A percentile compares a stretch with the other conserved stretches of the same genome.
Conservation (phyloP, 768 basidiomycete genomes). For the Dentipellis sp. region DNA sequence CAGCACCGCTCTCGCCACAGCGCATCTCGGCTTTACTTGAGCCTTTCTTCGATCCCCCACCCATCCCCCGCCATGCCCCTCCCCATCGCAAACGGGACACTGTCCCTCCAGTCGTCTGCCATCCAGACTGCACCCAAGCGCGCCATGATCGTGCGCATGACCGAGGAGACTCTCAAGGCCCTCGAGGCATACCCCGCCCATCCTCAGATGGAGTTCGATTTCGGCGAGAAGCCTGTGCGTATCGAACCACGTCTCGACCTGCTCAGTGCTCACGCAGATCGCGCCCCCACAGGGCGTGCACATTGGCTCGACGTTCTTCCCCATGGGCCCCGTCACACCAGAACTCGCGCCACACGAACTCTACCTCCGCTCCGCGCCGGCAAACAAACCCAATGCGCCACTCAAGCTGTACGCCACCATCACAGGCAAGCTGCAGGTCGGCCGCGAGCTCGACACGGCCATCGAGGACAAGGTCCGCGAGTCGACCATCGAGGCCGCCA, state of each 20-base stretch:
- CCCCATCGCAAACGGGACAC: slow-evolving; percentile 36
- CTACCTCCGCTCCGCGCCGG: slow-evolving; percentile 55
- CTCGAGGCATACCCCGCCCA: slow-evolving; percentile 40
- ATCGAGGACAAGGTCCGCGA: slow-evolving; percentile 35
- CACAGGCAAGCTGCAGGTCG: slow-evolving; percentile 61
- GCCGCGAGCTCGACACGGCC: slow-evolving; percentile 42
- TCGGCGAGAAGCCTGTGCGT: slow-evolving; percentile 52
- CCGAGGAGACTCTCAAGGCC: slow-evolving; percentile 62
- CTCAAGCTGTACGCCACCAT: slow-evolving; percentile 70
- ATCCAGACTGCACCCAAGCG: slow-evolving; percentile 54
- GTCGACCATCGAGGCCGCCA: slow-evolving; percentile 27
- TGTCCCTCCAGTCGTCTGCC: slow-evolving; percentile 50
- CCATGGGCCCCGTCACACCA: slow-evolving; percentile 40
- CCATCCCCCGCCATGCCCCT: slow-evolving; percentile 46
- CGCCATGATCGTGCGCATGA: slow-evolving; percentile 71
- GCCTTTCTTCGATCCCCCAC: too few relatives aligned
- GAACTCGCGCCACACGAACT: slow-evolving; percentile 62
- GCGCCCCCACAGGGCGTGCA: slow-evolving; percentile 33
- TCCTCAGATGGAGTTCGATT: slow-evolving; percentile 47
- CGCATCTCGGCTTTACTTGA: too few relatives aligned
- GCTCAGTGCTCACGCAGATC: neutral
- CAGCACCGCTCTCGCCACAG: too few relatives aligned
- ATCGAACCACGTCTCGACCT: neutral
- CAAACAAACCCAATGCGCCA: slow-evolving; percentile 49
- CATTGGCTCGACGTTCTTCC: slow-evolving; percentile 57